Conservation (phyloP, 306 rosid species). For the Neltuma alba region DNA sequence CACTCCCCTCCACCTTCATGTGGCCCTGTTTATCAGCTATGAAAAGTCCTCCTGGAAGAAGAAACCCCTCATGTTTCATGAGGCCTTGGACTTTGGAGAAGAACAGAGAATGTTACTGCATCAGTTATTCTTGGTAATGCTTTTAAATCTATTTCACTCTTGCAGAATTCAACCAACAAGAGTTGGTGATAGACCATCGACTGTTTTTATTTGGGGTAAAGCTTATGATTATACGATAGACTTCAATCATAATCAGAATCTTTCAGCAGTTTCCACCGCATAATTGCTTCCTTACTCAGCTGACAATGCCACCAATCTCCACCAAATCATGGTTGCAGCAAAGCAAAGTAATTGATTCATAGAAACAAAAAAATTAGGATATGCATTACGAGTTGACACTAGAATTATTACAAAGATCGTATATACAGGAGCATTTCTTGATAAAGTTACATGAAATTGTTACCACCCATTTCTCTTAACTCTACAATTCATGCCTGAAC, state of each 20-base stretch:
- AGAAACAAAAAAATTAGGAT: background rate
- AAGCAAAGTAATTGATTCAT: background rate
- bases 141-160: background rate
- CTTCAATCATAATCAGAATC: background rate
- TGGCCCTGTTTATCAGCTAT: no score
- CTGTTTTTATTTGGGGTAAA: background rate
- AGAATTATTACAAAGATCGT: background rate
- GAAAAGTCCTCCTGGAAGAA: background rate
- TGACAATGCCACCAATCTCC: background rate
- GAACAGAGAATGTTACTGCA: background rate
- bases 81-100: background rate
- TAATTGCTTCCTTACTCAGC: background rate
- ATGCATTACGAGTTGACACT: background rate
- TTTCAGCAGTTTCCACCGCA: background rate
- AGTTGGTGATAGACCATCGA: background rate
- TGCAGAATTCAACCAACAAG: no score
- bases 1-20: no score
- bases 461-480: slow-evolving; percentile 17
- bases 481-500: slow-evolving; percentile 36
- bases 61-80: background rate
- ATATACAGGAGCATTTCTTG: background rate
- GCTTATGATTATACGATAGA: background rate
- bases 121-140: background rate
- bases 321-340: background rate
- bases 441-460: background rate